These are phyloP conservation scores for Sanguinoderma infundibulare DNA, from an alignment of 1,284 basidiomycete genomes.

Conservation along the genomic window DNA sequence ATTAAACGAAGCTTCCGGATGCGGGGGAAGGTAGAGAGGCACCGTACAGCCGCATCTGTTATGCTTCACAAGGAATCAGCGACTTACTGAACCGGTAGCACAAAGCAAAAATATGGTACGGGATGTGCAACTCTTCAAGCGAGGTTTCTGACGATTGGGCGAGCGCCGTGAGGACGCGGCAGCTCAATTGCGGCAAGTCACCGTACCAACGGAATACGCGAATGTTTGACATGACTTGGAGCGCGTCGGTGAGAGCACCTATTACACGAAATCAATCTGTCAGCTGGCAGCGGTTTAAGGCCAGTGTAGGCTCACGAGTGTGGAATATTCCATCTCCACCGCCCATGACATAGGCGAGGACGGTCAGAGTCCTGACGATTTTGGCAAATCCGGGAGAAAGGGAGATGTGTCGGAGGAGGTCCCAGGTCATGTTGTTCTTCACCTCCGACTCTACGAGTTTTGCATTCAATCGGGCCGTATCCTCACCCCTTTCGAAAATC, in stretches of 20 bases:
- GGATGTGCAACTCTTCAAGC: not conserved
- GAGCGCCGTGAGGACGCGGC: not conserved
- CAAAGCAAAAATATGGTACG: not conserved
- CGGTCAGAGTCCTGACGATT: not conserved
- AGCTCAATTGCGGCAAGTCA: not conserved
- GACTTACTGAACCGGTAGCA: too few species aligned
- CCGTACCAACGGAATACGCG: not conserved
- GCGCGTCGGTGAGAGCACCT: not conserved
- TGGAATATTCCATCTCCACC: not conserved
- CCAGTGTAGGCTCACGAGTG: not conserved
- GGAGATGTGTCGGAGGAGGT: not conserved
- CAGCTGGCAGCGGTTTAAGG: too few species aligned
- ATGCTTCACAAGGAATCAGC: too few species aligned
- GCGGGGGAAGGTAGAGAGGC: not conserved
- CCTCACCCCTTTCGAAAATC: not conserved
- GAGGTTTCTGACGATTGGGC: not conserved
- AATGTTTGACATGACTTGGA: not conserved
- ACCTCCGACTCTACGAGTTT: not conserved
- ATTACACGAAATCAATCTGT: not conserved
- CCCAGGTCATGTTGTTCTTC: not conserved
- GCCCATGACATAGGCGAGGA: not conserved
- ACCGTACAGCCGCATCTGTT: not conserved
- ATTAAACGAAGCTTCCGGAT: not conserved
- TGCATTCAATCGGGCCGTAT: not conserved
- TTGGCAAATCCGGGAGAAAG: not conserved